Evolutionary conservation across 2,329 filamentous ascomycete species (phyloP), one percentile per base, ranked within the genome.

Genomic region (Tolypocladium pustulatum): DNA sequence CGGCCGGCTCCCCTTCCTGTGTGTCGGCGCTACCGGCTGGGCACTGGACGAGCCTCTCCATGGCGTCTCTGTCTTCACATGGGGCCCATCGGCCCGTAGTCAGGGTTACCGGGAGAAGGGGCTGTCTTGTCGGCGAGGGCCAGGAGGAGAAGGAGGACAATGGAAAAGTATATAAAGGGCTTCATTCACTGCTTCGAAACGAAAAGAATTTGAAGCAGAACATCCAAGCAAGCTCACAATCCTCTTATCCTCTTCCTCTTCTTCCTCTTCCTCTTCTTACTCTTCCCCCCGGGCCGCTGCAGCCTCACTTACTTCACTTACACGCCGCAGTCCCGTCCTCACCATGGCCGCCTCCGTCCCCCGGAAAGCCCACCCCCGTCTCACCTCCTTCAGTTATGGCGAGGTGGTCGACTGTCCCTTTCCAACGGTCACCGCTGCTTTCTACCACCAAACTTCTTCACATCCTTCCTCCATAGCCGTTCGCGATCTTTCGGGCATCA

Each of bases 391-490:
- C 55, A 61, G 58, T 20, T 57, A 56, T 38, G 62, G 62, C 13
- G 56, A 61, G 49, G 53, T 51, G 49, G 57, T 66, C 17, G 60
- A 67, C 25, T 62, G 64, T 51, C 72, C 72, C 20, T 77, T 76
- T 61, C 61, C 66, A n/a, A 75, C 73, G 9, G 65, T 71, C 55
- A 75, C 73, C 22, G 64, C 72, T 13, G 71, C 73, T 22, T 74
- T 76, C 62, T 71, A 73, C 36, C 70, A 73, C 46, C 65, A 72
- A 63, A 76, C 72, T 12, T 65, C 69, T 52, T 61, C 62, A 15
- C 67, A 69, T 36, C 76, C 77, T 22, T 65, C 73, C 30, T 65
- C 63, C 55, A 66, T 69, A 36, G 78, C 78, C 17, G 68, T 77
- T 25, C 71, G 73, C 59, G 67, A 74, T 63, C 60, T 74, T 40